These are phyloP conservation scores for Citrus inodora DNA, from an alignment of 345 rosid species.

Conservation along the genomic window DNA sequence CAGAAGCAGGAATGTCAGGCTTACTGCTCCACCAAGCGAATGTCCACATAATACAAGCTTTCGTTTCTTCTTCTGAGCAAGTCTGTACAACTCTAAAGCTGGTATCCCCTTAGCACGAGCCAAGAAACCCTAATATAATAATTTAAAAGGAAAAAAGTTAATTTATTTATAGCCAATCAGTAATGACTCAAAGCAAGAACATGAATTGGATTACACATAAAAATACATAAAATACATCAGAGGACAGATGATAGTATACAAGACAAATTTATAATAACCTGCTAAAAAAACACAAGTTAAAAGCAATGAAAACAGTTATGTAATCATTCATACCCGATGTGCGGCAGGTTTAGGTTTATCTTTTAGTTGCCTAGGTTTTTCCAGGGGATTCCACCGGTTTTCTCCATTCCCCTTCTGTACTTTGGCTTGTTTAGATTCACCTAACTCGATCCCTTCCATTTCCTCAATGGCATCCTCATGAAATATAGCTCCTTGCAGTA, in stretches of 20 bases:
- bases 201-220: not conserved
- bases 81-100: constrained; percentile 88
- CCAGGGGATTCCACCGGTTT: constrained; percentile 37
- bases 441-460: constrained; percentile 30
- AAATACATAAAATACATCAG: not conserved
- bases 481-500: constrained; percentile 91
- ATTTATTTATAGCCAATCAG: not conserved
- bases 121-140: constrained; percentile 67
- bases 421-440: constrained; percentile 44
- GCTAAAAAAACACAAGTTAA: not conserved
- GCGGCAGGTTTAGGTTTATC: constrained; percentile 86
- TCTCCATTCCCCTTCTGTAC: constrained; percentile 44
- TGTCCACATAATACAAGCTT: constrained; percentile 97
- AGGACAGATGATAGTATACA: not conserved
- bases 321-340: constrained; percentile 64
- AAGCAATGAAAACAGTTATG: not conserved
- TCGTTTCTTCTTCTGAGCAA: constrained; percentile 89
- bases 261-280: not conserved
- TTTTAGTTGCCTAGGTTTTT: constrained; percentile 49
- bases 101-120: constrained; percentile 99
- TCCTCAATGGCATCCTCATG: constrained; percentile 68
- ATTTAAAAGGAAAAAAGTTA: not conserved
- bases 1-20: constrained; percentile 22
- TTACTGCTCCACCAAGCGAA: constrained; percentile 99
- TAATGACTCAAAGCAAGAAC: not conserved